Evolutionary conservation across 345 rosid genomes (phyloP), one percentile per base, ranked within the genome.

Genomic region (Brassica cretica): DNA sequence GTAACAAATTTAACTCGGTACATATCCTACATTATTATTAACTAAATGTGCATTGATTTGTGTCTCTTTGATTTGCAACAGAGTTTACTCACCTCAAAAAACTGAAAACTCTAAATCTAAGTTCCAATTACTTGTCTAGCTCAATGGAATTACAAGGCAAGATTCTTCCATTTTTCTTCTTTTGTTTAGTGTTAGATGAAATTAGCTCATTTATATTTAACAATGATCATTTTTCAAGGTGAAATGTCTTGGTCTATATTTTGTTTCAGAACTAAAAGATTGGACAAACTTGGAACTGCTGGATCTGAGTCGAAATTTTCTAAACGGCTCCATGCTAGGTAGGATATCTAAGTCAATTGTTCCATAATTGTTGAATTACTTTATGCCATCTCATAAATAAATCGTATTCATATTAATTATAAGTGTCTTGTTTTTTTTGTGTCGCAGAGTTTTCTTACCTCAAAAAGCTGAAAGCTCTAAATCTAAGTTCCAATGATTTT

Each of bases 281-380:
- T 66, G 66, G 65, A 64, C n/a, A 5, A 74, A 65, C 18, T 66
- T 74, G 78, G 56, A 75, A 66, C 11, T 21, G 6, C 15, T 75
- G 16, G 66, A 56, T 39, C 27, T 75, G 44, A 55, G 66, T 39
- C 1, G 3, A 5, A 75, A 74, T 21, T 29, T 16, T 10, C n/a
- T 27, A 27, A 55, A 70, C 15, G 73, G 73, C 9, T 53, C 64
- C 15, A 64, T 73, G 12, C 24, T 46, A 73, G 65, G 65, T 61
- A 60, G 2, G 25, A 39, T 32, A 19, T 58, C 63, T 21, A 59
- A 0, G 30, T 60, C 14, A 25, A 5, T 8, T 58, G 14, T 1
- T 8, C 2, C 29, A 59, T 59, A 24, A 59, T 4, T 59, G 8
- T 59, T 59, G 64, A 59, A 59, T 59, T 59, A 30, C 32, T 21